Evolutionary conservation across 305 asterid genomes (phyloP), one percentile per base, ranked within the genome.

Genomic region (Striga hermonthica): DNA sequence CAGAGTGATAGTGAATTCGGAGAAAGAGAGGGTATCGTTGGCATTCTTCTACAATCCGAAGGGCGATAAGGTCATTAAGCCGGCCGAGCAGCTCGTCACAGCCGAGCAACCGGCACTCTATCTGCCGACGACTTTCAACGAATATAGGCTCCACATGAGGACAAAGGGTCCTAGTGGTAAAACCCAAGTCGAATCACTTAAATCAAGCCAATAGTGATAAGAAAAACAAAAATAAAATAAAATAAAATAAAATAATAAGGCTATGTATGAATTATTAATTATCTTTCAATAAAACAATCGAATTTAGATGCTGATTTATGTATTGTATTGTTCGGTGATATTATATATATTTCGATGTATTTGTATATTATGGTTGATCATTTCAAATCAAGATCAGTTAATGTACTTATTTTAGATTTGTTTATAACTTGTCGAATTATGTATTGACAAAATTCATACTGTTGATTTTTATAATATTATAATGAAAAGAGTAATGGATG

Each of bases 21-120:
- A 12, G 6, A 82, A 76, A 37, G 94, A 88, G 70, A 77, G 98
- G 64, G 82, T 88, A 1, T 91, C 96, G 1, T 47, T 86, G 43
- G 95, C 98, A 0, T 76, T 80, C 34, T 91, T 91, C 81, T 88
- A 84, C 74, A 91, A 88, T 59, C 96, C 98, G 0, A 75, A 72
- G 60, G 93, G 95, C 3, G 86, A 86, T 4, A 44, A 55, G 49
- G 69, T 78, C 31, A 80, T 91, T 37, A 71, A 82, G 67, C 98
- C 95, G 9, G 91, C 85, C 5, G 84, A 84, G 31, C 73, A 88
- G 69, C 88, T 90, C 1, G 77, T 84, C 14, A 68, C 81, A 11
- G 75, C 38, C 54, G 87, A 79, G 60, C 67, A 36, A 37, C 89
- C 85, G 10, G 68, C 87, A 22, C 68, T 72, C 1, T 90, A 84